Conservation (phyloP, 768 basidiomycete species). For the Leucocoprinus leucothites region DNA sequence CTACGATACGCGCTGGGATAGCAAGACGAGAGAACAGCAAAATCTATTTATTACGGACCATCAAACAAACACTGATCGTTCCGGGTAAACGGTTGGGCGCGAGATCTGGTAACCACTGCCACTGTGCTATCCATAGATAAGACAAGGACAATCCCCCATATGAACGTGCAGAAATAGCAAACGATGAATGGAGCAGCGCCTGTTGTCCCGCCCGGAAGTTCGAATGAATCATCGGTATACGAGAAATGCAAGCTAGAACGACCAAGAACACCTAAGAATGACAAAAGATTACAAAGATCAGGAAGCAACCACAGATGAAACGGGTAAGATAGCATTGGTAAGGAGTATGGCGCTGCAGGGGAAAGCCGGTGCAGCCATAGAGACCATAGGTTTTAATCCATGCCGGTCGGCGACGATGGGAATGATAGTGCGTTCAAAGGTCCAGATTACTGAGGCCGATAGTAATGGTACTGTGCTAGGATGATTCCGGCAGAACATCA, state of each 20-base stretch:
- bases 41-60: slow-evolving; percentile 10
- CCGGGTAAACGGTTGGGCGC: slow-evolving; percentile 9
- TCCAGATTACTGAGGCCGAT: slow-evolving; percentile 24
- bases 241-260: slow-evolving; percentile 10
- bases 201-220: slow-evolving; percentile 3
- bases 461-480: slow-evolving; percentile 17
- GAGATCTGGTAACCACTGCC: slow-evolving; percentile 9
- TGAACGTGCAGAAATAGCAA: slow-evolving; percentile 9
- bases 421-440: slow-evolving; percentile 11
- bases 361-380: slow-evolving; percentile 15
- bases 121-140: slow-evolving; percentile 10
- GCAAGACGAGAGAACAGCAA: background rate
- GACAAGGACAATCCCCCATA: slow-evolving; percentile 10
- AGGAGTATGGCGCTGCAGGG: slow-evolving; percentile 19
- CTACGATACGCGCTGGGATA: slow-evolving; percentile 1
- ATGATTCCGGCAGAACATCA: slow-evolving; percentile 29
- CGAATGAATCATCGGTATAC: background rate
- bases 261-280: slow-evolving; percentile 12
- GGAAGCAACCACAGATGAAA: slow-evolving; percentile 15
- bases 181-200: slow-evolving; percentile 6
- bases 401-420: slow-evolving; percentile 18
- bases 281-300: slow-evolving; percentile 13
- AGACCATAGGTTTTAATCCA: background rate
- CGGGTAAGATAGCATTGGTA: slow-evolving; percentile 13
- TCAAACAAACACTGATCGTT: slow-evolving; percentile 10